phyloP scores from a whole-genome alignment of 1,284 basidiomycete species.

The Porogramme epimiltina region DNA sequence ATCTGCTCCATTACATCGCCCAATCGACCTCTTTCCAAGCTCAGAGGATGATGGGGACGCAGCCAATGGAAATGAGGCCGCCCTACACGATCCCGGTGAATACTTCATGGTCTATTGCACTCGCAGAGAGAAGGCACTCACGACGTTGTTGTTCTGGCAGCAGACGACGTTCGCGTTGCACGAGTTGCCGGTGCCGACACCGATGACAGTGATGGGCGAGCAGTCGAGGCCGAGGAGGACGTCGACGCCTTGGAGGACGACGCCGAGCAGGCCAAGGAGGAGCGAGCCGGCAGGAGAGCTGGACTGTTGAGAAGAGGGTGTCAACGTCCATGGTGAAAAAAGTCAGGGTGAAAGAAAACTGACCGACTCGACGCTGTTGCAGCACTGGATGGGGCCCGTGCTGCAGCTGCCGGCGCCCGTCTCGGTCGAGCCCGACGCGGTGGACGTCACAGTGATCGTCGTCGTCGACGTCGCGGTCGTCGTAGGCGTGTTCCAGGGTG shows the following conservation, averaged over 20 bases:
- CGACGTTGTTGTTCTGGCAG: constrained; percentile 17
- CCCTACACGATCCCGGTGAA: constrained; percentile 9
- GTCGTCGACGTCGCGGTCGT: not conserved
- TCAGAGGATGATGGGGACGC: constrained; percentile 22
- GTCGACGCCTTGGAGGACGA: constrained; percentile 18
- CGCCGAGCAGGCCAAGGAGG: constrained; percentile 23
- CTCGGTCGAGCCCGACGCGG: constrained; percentile 14
- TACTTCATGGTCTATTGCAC: too few species aligned
- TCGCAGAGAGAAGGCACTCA: not conserved
- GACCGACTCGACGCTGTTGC: constrained; percentile 26
- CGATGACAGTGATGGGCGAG: constrained; percentile 27
- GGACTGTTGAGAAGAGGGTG: constrained; percentile 7
- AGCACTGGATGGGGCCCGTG: constrained; percentile 33
- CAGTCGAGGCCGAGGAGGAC: constrained; percentile 22
- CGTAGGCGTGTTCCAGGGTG: constrained; percentile 16
- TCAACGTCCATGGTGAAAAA: not conserved
- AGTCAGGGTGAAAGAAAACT: not conserved
- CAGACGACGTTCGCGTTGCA: constrained; percentile 21
- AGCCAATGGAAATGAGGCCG: constrained; percentile 26
- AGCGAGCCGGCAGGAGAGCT: not conserved
- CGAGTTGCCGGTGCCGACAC: constrained; percentile 22
- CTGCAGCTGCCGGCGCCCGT: constrained; percentile 24
- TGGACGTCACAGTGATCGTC: constrained; percentile 14
- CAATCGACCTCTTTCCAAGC: too few species aligned
- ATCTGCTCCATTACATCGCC: too few species aligned